These are phyloP conservation scores for Poronia punctata DNA, from an alignment of 495 filamentous ascomycete genomes.

Conservation along the genomic window DNA sequence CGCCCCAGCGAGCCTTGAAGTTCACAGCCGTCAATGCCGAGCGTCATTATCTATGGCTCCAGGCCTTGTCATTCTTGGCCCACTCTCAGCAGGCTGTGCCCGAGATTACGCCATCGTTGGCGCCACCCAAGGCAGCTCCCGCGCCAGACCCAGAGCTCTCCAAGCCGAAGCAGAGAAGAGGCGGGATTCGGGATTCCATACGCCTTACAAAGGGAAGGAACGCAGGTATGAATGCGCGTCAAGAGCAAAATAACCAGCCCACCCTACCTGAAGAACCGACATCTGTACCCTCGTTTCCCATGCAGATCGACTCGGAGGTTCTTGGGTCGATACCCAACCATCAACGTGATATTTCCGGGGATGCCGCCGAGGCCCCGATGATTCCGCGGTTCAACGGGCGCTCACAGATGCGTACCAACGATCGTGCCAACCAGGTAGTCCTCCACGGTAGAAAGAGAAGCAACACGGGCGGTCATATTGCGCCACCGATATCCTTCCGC, in stretches of 20 bases:
- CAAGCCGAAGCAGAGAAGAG: conserved; percentile 35
- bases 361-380: conserved; percentile 66
- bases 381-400: conserved; percentile 67
- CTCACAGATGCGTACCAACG: conserved; percentile 34
- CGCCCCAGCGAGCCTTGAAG: conserved; percentile 88
- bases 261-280: conserved; percentile 17
- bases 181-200: conserved; percentile 85
- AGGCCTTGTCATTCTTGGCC: conserved; percentile 85
- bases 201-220: conserved; percentile 76
- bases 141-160: conserved; percentile 43
- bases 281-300: conserved; percentile 9
- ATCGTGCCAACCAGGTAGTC: conserved; percentile 32
- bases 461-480: conserved; percentile 65
- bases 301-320: conserved; percentile 6
- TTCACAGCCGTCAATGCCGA: conserved; percentile 81
- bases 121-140: conserved; percentile 39
- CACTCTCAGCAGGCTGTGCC: conserved; percentile 71
- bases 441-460: conserved; percentile 75
- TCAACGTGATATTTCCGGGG: conserved; percentile 34
- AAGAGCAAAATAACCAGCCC: conserved; percentile 7
- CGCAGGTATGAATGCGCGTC: conserved; percentile 33
- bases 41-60: conserved; percentile 92
- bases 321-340: conserved; percentile 24
- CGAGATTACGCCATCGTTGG: conserved; percentile 55
- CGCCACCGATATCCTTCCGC: conserved; percentile 60